These are phyloP conservation scores for Cystobasidium onofrii DNA, from an alignment of 768 basidiomycete genomes.

Conservation along the genomic window DNA sequence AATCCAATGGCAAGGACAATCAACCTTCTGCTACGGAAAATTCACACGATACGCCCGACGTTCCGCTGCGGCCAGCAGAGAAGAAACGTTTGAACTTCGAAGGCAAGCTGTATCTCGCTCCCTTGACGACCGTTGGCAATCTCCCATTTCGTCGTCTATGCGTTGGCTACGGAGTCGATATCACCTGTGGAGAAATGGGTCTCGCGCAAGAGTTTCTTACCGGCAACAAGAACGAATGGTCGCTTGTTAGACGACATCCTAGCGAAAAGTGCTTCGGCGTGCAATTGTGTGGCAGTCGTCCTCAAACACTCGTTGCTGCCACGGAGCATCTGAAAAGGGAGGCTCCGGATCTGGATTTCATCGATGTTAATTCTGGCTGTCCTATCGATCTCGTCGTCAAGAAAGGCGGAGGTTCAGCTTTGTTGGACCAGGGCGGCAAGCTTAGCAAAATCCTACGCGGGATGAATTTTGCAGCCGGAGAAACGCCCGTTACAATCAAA, in stretches of 20 bases:
- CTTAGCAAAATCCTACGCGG: constrained; percentile 78
- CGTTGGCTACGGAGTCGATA: constrained; percentile 76
- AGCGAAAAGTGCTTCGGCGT: constrained; percentile 81
- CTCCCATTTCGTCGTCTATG: constrained; percentile 92
- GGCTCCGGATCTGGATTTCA: constrained; percentile 44
- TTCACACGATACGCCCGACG: not conserved
- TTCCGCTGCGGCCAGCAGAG: constrained; percentile 57
- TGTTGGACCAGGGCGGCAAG: constrained; percentile 72
- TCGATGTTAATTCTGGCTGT: constrained; percentile 83
- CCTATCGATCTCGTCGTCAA: constrained; percentile 78
- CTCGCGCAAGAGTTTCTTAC: constrained; percentile 79
- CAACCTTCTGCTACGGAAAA: not conserved
- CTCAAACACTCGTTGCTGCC: constrained; percentile 62
- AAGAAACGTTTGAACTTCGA: constrained; percentile 80
- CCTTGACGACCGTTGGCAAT: constrained; percentile 91
- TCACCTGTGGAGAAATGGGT: constrained; percentile 96
- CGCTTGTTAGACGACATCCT: constrained; percentile 76
- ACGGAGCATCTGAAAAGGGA: constrained; percentile 73
- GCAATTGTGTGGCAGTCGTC: constrained; percentile 84
- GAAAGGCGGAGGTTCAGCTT: constrained; percentile 42
- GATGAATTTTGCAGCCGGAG: constrained; percentile 83
- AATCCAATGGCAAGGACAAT: not conserved
- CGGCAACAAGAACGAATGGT: constrained; percentile 92
- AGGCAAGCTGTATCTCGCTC: constrained; percentile 74
- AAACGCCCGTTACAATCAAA: constrained; percentile 82